A percentile compares a stretch with the other conserved stretches of the same genome.
Conservation (phyloP, 345 rosid species). For the Kernera saxatilis region DNA sequence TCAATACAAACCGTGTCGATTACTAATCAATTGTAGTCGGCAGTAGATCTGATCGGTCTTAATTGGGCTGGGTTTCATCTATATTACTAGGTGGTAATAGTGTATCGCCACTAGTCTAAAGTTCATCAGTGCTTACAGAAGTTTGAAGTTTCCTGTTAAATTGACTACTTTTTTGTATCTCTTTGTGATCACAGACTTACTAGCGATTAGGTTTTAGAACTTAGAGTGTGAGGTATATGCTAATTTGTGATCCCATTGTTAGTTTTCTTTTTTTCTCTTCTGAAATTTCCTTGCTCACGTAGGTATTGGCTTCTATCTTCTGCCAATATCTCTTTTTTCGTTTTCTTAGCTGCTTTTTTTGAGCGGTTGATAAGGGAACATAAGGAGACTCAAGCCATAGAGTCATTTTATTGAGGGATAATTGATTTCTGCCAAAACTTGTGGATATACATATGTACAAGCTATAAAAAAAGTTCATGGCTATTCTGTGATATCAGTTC, state of each 20-base stretch:
- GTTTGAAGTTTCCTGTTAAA: neutral
- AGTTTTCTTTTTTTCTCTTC: no score
- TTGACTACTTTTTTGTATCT: neutral
- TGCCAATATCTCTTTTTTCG: no score
- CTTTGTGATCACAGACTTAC: neutral
- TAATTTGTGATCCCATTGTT: neutral
- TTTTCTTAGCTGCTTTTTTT: no score
- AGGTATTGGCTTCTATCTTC: no score
- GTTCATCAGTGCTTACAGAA: neutral
- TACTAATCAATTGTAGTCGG: neutral
- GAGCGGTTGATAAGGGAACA: no score
- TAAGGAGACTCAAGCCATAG: no score
- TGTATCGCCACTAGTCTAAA: neutral
- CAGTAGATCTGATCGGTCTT: conserved; percentile 27
- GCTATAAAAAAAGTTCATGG: no score
- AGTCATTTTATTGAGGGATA: no score
- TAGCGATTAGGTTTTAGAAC: neutral
- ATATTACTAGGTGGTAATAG: neutral
- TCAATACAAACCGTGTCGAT: neutral
- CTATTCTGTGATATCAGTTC: neutral
- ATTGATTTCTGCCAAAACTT: neutral
- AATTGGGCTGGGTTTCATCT: neutral
- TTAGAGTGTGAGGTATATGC: neutral
- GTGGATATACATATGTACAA: no score
- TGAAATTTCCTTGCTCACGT: no score